Conservation (phyloP, 371 early-diverging fungal genomes). For the Mucor mucedo region DNA sequence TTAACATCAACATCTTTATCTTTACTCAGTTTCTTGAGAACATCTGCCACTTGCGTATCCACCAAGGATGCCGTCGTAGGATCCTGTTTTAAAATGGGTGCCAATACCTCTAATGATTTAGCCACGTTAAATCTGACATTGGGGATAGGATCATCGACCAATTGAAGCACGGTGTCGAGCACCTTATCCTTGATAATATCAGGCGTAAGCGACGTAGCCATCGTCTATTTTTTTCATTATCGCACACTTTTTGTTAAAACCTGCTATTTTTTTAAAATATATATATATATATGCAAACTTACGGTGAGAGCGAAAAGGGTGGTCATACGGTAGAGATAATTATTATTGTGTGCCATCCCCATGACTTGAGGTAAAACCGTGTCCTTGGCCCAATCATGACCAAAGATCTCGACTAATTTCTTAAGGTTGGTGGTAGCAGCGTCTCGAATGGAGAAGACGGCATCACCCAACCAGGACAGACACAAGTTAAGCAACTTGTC, state of each 20-base stretch:
- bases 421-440: conserved; percentile 93
- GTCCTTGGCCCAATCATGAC: conserved; percentile 93
- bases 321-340: conserved; percentile 96
- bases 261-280: too few relatives aligned
- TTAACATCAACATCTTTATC: conserved; percentile 94
- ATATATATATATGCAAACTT: conserved; percentile 29
- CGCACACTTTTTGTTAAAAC: too few relatives aligned
- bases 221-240: conserved; percentile 58
- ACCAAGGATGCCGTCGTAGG: conserved; percentile 59
- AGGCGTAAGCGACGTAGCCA: conserved; percentile 85
- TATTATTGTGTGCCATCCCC: conserved; percentile 83
- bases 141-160: conserved; percentile 94
- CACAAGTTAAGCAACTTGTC: conserved; percentile 92
- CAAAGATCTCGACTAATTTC: conserved; percentile 95
- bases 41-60: conserved; percentile 77
- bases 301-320: conserved; percentile 94
- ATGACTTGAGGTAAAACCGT: conserved; percentile 93
- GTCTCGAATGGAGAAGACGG: conserved; percentile 97
- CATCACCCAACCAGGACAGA: conserved; percentile 98
- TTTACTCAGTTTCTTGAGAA: conserved; percentile 78
- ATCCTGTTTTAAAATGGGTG: conserved; percentile 75
- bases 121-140: conserved; percentile 99
- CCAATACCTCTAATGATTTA: conserved; percentile 87
- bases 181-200: conserved; percentile 89
- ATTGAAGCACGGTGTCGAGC: conserved; percentile 81